Percentiles rank a stretch among this genome's conserved stretches.
These are phyloP conservation scores for Alisma plantagoaquatica DNA, from an alignment of 106 monocot species.

Conservation along the genomic window DNA sequence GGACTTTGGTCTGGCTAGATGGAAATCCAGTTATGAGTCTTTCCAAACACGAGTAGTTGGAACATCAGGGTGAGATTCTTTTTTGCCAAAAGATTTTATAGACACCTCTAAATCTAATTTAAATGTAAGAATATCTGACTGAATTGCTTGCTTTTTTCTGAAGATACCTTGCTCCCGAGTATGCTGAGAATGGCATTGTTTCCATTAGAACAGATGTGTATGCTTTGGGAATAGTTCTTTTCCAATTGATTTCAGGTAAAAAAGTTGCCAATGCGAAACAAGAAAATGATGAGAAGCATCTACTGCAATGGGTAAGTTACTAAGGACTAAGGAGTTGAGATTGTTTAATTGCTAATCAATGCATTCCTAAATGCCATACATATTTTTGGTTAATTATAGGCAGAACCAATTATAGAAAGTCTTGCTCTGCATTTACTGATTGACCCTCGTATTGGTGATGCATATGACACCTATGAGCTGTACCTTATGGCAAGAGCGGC, in stretches of 20 bases:
- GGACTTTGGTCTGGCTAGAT: conserved; percentile 43
- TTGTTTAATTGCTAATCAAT: not conserved
- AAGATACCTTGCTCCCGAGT: conserved; percentile 43
- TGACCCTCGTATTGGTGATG: conserved; percentile 28
- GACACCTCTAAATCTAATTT: not conserved
- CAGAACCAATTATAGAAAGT: conserved; percentile 30
- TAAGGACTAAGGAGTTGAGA: not conserved
- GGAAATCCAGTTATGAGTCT: conserved; percentile 21
- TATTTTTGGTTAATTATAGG: conserved; percentile 14
- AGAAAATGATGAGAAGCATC: conserved; percentile 17
- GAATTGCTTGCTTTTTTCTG: not conserved
- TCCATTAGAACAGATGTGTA: conserved; percentile 45
- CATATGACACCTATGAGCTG: conserved; percentile 30
- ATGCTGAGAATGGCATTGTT: conserved; percentile 41
- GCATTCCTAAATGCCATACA: not conserved
- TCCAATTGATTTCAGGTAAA: conserved; percentile 35
- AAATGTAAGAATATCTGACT: too few species aligned
- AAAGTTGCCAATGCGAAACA: conserved; percentile 15
- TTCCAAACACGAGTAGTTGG: conserved; percentile 29
- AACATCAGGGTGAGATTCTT: conserved; percentile 21
- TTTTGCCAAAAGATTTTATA: not conserved
- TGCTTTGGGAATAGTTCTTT: conserved; percentile 43
- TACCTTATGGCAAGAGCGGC: conserved; percentile 35
- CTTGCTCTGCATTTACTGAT: conserved; percentile 37
- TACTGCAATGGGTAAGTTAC: conserved; percentile 32